Evolutionary conservation across 176 grass and related monocot genomes (phyloP).

Genomic region (Oryza rufipogon): DNA sequence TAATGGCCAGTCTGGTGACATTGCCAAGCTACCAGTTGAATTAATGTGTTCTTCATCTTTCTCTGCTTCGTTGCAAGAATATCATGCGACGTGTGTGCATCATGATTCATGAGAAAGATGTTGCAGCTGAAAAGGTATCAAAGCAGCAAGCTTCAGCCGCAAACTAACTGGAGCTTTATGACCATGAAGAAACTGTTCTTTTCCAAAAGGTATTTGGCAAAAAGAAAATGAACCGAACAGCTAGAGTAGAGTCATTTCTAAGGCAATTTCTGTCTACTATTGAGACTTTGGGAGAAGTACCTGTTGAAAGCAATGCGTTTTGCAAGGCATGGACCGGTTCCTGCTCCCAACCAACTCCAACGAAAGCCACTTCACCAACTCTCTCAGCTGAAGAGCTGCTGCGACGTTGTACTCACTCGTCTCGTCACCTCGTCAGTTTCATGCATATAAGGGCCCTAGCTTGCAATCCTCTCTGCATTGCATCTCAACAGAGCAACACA

Average conservation of each 20-base stretch:
- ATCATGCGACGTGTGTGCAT: constrained; percentile 3
- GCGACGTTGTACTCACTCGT: constrained; percentile 21
- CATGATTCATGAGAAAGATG: constrained; percentile 44
- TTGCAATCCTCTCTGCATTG: constrained; percentile 12
- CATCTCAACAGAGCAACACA: neutral
- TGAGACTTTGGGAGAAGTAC: neutral
- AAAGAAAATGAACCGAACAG: neutral
- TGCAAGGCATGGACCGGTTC: constrained; percentile 4
- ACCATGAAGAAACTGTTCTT: constrained; percentile 22
- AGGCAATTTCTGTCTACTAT: neutral
- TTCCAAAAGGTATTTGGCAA: neutral
- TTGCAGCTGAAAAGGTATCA: constrained; percentile 25
- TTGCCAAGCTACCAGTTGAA: constrained; percentile 18
- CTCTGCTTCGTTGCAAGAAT: neutral
- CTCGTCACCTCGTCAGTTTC: neutral
- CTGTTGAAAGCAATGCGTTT: neutral
- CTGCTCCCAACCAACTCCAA: constrained; percentile 56
- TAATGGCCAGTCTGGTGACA: constrained; percentile 28
- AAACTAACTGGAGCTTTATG: neutral
- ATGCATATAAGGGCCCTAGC: constrained; percentile 48
- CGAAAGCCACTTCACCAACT: constrained; percentile 56
- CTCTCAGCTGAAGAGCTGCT: constrained; percentile 38
- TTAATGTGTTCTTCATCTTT: neutral
- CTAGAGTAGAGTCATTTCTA: constrained; percentile 49
- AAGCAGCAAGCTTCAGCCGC: neutral